Base-by-base conservation (phyloP, 345 rosid species). In the Murraya paniculata region DNA sequence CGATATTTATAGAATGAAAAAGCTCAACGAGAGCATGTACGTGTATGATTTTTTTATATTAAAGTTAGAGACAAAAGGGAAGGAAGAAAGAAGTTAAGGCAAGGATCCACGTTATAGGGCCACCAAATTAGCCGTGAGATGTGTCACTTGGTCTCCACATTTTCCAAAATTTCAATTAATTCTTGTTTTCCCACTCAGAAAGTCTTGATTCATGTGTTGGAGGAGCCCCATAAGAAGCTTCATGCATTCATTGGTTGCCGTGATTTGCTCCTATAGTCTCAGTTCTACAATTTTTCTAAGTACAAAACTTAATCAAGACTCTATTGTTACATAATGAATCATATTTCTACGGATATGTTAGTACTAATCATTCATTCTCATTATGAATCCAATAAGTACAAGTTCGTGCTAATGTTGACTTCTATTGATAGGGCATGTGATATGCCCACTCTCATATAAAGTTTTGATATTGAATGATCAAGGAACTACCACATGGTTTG, bases 51-150 rank as follows among this genome's bases (percentile, higher is more conserved):
- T 45, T 45, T 45, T 45, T 45, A 45, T 45, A 11, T 45, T 45
- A 13, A 53, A 72, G 25, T n/a, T 0, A 9, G 38, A 28, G 36
- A 48, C 4, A 1, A 3, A 24, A 19, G 45, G 56, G 27, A 73
- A 75, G 21, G 62, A 19, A 16, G n/a, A 66, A 33, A n/a, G 36
- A 67, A 27, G 68, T 56, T 5, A n/a, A 33, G 74, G 45, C 2
- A n/a, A 33, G 74, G 45, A 56, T 6, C 55, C 84, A 70, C 66
- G 81, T 68, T 81, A 56, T 62, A 33, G 59, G 68, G 11, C 70
- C 85, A 78, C 45, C 35, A 71, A 74, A 50, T 73, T 39, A 75
- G 88, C 77, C 84, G 84, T 57, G 83, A 68, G 75, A 72, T 39
- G 79, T 72, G 86, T 75, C 77, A 25, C 57, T 18, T 25, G 78